Base-by-base conservation (phyloP, 495 filamentous ascomycete genomes). In the Penicillium canescens region DNA sequence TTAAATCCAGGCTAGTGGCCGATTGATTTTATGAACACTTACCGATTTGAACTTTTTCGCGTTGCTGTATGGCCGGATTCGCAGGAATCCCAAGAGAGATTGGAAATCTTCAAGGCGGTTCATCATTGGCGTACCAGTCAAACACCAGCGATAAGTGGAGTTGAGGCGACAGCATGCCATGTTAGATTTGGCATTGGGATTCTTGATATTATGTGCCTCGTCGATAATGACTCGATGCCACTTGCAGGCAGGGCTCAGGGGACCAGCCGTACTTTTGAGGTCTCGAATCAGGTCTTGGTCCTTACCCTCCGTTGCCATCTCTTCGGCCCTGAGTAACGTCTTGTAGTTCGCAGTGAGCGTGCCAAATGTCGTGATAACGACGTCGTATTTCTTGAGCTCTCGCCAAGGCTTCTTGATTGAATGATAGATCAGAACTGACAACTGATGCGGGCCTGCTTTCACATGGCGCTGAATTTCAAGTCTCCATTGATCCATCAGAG, bases 41-140 rank as follows among this genome's bases (percentile, higher is more conserved):
- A 84, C 84, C 24, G 42, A 38, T 23, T 78, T 79, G 66, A 95
- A 96, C 18, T 74, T 75, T 1, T 79, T 69, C 65, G 78, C 78
- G 2, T 84, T 79, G 52, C 79, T 78, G 66, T 92, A 98, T n/a
- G 93, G 92, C 40, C 76, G 82, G 59, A 95, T 94, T 3, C 82
- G 76, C 41, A 97, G 77, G 68, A 97, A 98, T 20, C 78, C 80
- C 44, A 98, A 78, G 31, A 97, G 74, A 3, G 91, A 86, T 61
- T 84, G 92, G n/a, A 96, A 71, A 62, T 97, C 94, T 28, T 80
- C 78, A 3, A 93, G 83, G 12, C 78, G 84, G 60, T 98, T 98
- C 86, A 94, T 92, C 86, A 96, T 95, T 0, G 94, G 94, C 0
- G 91, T 97, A 6, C 94, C 94, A 10, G 89, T 95, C 69, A 98